Conservation (phyloP, 345 rosid genomes). For the Gossypium thurberi region DNA sequence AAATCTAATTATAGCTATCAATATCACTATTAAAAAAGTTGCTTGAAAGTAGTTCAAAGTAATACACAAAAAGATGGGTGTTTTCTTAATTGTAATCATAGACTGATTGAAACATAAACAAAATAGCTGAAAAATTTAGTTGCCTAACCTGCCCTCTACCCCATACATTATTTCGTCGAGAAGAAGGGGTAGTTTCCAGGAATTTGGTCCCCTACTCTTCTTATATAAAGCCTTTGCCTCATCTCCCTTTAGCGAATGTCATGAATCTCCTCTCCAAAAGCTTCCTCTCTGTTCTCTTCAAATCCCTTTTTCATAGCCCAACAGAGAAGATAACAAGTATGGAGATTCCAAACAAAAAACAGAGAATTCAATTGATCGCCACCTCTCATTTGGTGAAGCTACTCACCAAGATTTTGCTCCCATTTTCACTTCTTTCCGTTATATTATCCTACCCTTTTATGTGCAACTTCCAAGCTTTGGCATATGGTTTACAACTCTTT, state of each 20-base stretch:
- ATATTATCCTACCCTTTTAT: slow-evolving; percentile 27
- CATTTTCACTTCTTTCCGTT: slow-evolving; percentile 34
- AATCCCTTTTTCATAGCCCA: neutral
- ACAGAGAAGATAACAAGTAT: slow-evolving; percentile 13
- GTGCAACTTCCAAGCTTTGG: slow-evolving; percentile 19
- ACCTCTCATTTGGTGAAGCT: neutral
- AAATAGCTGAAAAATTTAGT: neutral
- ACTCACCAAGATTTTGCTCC: slow-evolving; percentile 25
- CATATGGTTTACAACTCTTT: slow-evolving; percentile 15
- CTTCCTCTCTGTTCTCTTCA: neutral
- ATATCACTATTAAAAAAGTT: neutral
- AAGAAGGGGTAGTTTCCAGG: neutral
- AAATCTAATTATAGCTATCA: neutral
- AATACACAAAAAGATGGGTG: too few relatives aligned
- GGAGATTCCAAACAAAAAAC: slow-evolving; percentile 6
- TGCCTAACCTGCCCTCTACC: neutral
- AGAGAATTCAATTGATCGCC: neutral
- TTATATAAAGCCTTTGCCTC: neutral
- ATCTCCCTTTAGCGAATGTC: neutral
- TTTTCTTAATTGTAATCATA: too few relatives aligned
- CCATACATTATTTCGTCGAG: neutral
- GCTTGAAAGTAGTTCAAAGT: too few relatives aligned
- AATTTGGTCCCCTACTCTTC: neutral
- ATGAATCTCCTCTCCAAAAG: neutral
- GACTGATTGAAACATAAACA: neutral